Conservation (phyloP, 1,139 yeast genomes). For the Scheffersomyces illinoinensis region DNA sequence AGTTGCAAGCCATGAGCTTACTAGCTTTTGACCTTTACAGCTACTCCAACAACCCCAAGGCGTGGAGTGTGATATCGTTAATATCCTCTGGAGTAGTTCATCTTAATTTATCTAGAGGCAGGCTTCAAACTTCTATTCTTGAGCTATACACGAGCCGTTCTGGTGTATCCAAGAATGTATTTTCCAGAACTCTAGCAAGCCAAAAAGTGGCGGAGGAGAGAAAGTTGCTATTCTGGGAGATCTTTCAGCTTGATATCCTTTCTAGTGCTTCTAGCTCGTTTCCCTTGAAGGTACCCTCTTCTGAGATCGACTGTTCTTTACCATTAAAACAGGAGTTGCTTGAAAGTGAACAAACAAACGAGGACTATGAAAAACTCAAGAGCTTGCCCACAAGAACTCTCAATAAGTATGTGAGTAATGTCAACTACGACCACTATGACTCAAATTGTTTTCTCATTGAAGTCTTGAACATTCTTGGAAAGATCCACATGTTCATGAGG, state of each 20-base stretch:
- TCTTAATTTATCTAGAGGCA: conserved; percentile 7
- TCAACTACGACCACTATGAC: not conserved
- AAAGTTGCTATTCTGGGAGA: not conserved
- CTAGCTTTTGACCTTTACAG: conserved; percentile 27
- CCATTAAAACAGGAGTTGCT: not conserved
- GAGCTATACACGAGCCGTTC: not conserved
- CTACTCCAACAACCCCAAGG: conserved; percentile 23
- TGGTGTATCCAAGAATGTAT: not conserved
- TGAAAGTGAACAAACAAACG: not conserved
- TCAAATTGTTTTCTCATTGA: not conserved
- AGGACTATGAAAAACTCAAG: not conserved
- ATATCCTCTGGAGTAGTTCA: conserved; percentile 15
- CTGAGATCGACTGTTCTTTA: not conserved
- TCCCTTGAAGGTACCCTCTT: not conserved
- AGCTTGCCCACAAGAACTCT: not conserved
- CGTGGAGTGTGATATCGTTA: conserved; percentile 24
- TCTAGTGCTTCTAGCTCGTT: not conserved
- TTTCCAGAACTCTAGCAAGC: not conserved
- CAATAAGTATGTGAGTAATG: not conserved
- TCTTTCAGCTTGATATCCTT: not conserved
- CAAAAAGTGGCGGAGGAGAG: not conserved
- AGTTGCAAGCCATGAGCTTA: conserved; percentile 24
- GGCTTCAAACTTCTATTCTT: not conserved
- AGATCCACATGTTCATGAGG: not conserved
- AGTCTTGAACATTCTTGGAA: not conserved